Base-by-base conservation (phyloP, 2,329 filamentous ascomycete genomes). In the Epichloe sp. region DNA sequence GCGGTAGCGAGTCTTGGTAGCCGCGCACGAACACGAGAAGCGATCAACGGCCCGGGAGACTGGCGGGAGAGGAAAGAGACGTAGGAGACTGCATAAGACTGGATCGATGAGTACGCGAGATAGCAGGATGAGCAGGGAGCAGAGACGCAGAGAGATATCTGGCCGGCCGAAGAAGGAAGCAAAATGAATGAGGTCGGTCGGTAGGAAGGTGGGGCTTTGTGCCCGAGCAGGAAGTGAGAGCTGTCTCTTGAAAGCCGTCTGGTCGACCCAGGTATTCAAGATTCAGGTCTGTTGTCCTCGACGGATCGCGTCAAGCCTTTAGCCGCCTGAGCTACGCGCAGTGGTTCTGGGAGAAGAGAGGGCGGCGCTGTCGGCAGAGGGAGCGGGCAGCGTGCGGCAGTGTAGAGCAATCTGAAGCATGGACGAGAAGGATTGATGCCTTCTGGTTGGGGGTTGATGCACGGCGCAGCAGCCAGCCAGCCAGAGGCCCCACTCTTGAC, bases 401-500 rank as follows among this genome's bases (percentile, higher is more conserved):
- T 23, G n/a, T 19, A 48, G 34, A 48, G 23, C 46, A 19, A 4
- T 45, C 37, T 40, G 19, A 11, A 42, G 49, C 49, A 43, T n/a
- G 31, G 34, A 47, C 38, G 35, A 48, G 48, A 42, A 42, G 34
- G 26, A 26, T 26, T 26, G 49, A 49, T 36, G 52, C 19, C 49
- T 40, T 26, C 14, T 38, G 21, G 45, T 47, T 51, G 49, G 51
- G 51, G 51, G 49, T 49, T 46, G 46, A 54, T 48, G 48, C 44
- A 48, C 40, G 46, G 43, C 37, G 49, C 42, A 44, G 31, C 36
- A 31, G 21, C 17, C 15, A 36, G 14, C 11, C 19, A 40, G n/a
- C 21, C 26, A 40, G n/a, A 38, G 51, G 49, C 53, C 52, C 56
- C 56, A 55, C 55, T 43, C 51, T 34, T 38, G 53, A 53, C 53